phyloP scores from a whole-genome alignment of 1,284 basidiomycete genomes.

The Microbotryomycetes sp. region DNA sequence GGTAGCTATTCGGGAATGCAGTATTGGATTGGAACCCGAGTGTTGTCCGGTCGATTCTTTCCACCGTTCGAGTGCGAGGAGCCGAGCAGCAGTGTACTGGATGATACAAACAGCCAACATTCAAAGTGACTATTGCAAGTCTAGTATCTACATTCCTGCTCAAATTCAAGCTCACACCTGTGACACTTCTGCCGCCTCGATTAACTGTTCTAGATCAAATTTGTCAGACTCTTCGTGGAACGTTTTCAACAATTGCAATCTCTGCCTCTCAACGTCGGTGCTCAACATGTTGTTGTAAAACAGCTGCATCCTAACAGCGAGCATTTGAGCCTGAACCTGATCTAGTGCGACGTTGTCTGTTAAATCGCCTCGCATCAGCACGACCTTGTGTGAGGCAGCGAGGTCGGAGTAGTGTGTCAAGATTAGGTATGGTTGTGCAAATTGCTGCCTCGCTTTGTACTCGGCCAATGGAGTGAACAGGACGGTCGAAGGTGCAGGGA shows the following conservation, averaged over 20 bases:
- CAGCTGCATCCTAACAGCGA: slow-evolving; percentile 68
- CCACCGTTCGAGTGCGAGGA: no score
- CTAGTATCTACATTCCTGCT: no score
- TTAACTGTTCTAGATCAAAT: slow-evolving; percentile 66
- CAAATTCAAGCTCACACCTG: slow-evolving; percentile 1
- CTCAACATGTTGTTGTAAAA: slow-evolving; percentile 57
- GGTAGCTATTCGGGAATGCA: no score
- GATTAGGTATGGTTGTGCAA: slow-evolving; percentile 84
- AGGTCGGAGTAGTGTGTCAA: slow-evolving; percentile 91
- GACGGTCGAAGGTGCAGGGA: slow-evolving; percentile 50
- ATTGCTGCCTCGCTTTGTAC: slow-evolving; percentile 80
- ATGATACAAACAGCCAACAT: no score
- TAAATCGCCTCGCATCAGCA: slow-evolving; percentile 87
- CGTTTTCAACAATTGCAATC: slow-evolving; percentile 51
- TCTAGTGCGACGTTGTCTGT: slow-evolving; percentile 56
- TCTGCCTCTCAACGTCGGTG: slow-evolving; percentile 38
- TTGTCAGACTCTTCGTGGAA: slow-evolving; percentile 67
- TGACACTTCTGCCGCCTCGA: slow-evolving; percentile 28
- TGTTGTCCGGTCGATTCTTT: no score
- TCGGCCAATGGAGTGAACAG: slow-evolving; percentile 92
- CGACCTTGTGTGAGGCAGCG: slow-evolving; percentile 66
- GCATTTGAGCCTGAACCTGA: slow-evolving; percentile 72
- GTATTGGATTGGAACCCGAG: no score
- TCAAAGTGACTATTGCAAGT: no score
- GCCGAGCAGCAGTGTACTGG: no score